Conservation (phyloP, 805 yeast species). For the Wilhelminamyces savonicus region DNA sequence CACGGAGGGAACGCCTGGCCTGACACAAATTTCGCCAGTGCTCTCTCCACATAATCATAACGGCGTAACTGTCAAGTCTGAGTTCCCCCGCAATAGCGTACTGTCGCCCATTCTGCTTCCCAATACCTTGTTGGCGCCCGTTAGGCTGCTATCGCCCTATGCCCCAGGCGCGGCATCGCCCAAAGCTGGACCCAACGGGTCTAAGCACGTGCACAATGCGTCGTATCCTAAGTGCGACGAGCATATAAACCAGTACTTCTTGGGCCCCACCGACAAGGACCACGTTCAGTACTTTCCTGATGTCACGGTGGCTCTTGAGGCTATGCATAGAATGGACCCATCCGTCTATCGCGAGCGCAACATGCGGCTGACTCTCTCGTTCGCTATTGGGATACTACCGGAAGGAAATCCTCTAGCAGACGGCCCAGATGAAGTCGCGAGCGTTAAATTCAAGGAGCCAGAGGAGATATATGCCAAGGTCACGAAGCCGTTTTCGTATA, state of each 20-base stretch:
- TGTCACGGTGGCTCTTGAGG: constrained; percentile 41
- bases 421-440: constrained; percentile 8
- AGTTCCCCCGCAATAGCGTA: background rate
- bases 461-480: constrained; percentile 77
- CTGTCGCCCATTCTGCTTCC: too few relatives aligned
- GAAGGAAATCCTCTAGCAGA: constrained; percentile 18
- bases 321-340: constrained; percentile 35
- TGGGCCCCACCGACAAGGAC: constrained; percentile 46
- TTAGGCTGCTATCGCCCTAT: background rate
- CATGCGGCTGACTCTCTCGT: constrained; percentile 39
- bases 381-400: constrained; percentile 40
- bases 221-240: constrained; percentile 45
- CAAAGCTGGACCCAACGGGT: too few relatives aligned
- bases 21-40: constrained; percentile 28
- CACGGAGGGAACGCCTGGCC: constrained; percentile 33
- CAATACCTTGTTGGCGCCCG: too few relatives aligned
- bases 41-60: constrained; percentile 26
- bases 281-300: constrained; percentile 51
- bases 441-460: constrained; percentile 45
- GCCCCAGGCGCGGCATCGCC: too few relatives aligned
- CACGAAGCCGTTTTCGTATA: constrained; percentile 74
- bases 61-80: background rate
- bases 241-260: constrained; percentile 59
- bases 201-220: constrained; percentile 5
- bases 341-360: constrained; percentile 30